These are phyloP conservation scores for Trichomonascaceae sp. DNA, from an alignment of 1,139 yeast species.

Conservation along the genomic window DNA sequence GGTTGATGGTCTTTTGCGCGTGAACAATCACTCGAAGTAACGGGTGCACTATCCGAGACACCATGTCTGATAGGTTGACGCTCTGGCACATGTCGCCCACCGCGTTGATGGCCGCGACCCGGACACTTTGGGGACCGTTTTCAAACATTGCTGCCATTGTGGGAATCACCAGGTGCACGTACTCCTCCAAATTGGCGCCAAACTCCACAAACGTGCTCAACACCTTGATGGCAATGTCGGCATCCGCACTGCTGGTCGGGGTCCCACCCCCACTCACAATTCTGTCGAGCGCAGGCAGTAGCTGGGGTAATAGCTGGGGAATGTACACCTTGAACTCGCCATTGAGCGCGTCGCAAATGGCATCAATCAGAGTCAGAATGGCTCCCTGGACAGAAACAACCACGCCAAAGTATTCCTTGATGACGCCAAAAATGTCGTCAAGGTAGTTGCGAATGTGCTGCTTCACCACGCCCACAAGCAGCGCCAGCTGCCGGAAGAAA, in stretches of 20 bases:
- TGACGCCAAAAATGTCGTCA: constrained; percentile 60
- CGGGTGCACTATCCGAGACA: constrained; percentile 84
- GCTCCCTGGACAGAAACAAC: constrained; percentile 61
- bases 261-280: constrained; percentile 31
- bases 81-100: constrained; percentile 69
- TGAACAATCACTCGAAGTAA: constrained; percentile 54
- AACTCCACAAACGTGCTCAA: constrained; percentile 79
- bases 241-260: constrained; percentile 38
- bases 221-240: constrained; percentile 36
- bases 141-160: constrained; percentile 74
- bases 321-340: constrained; percentile 84
- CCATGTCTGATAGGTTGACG: constrained; percentile 73
- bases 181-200: constrained; percentile 81
- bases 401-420: constrained; percentile 60
- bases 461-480: constrained; percentile 67
- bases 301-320: constrained; percentile 62
- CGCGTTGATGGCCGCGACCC: constrained; percentile 70
- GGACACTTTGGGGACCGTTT: constrained; percentile 41
- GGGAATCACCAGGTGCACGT: constrained; percentile 74
- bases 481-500: constrained; percentile 79
- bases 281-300: constrained; percentile 66
- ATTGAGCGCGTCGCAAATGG: constrained; percentile 73
- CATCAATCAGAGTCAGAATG: constrained; percentile 68
- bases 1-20: constrained; percentile 4
- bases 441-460: constrained; percentile 82